phyloP scores from a whole-genome alignment of 306 rosid genomes.

The Myrica gale region DNA sequence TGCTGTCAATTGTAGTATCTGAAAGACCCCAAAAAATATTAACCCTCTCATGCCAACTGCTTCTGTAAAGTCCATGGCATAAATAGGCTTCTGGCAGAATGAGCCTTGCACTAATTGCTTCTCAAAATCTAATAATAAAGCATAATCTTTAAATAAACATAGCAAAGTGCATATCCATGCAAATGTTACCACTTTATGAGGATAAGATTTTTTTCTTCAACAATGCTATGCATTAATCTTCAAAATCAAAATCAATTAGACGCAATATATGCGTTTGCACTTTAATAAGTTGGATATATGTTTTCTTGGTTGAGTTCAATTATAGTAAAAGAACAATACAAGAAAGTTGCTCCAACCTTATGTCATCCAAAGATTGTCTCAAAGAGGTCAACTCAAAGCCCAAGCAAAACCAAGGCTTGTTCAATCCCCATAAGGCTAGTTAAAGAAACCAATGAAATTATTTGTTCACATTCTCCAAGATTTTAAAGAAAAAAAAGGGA shows the following conservation, averaged over 20 bases:
- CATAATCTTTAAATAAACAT: neutral
- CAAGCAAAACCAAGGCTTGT: neutral
- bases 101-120: neutral
- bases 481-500: no score
- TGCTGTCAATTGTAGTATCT: neutral
- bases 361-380: neutral
- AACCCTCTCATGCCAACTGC: neutral
- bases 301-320: neutral
- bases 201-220: neutral
- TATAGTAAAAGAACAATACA: neutral
- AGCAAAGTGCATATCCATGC: neutral
- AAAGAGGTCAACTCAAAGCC: neutral
- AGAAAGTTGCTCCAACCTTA: neutral
- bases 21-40: neutral
- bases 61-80: neutral
- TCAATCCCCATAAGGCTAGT: neutral
- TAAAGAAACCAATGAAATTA: neutral
- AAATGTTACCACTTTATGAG: neutral
- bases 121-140: neutral
- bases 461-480: neutral
- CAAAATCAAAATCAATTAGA: neutral
- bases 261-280: neutral
- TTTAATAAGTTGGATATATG: neutral
- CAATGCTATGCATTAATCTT: neutral
- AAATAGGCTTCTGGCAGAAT: neutral